Evolutionary conservation across 768 basidiomycete species (phyloP), one percentile per base, ranked within the genome.

Genomic region (Austroboletus festivus): DNA sequence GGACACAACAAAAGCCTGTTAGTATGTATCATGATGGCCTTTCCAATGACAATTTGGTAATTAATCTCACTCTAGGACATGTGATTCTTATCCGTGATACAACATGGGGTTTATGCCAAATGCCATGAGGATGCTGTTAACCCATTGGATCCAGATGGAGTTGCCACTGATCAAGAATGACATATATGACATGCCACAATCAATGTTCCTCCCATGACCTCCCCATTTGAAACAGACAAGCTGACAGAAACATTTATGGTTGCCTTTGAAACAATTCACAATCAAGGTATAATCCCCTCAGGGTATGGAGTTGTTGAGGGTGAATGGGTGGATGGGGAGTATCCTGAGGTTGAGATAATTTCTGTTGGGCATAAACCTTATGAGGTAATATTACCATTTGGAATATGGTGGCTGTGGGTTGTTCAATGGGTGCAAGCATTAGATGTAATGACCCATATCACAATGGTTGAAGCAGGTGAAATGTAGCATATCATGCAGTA

Each of bases 361-460:
- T 33, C 47, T 4, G 9, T 55, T 44, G 47, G 50, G 26, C 19
- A n/a, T 16, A 16, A 15, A 19, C 39, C 35, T 5, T 45, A 52
- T 35, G 18, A 12, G 2, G 31, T 52, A 7, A 15, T 21, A 2
- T n/a, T 55, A 0, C 50, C 51, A 0, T 46, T 55, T 11, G 22
- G 6, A 1, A 11, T 52, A 0, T 55, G 54, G 54, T 55, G 54
- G 50, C 13, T 24, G 9, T 10, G 19, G 0, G 18, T 12, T 20
- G 44, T 55, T 2, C 19, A 43, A 21, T 55, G 54, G 54, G 44
- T 10, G 7, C 40, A 55, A 38, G 51, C 47, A 16, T 44, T 47
- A 26, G 51, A 55, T 5, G 2, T 52, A 1, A 52, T 55, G 51
- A 52, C 23, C 4, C 15, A 9, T 1, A 35, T 55, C 9, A 48